phyloP scores from a whole-genome alignment of 2,329 filamentous ascomycete species.

The Aspergillus ibericus region DNA sequence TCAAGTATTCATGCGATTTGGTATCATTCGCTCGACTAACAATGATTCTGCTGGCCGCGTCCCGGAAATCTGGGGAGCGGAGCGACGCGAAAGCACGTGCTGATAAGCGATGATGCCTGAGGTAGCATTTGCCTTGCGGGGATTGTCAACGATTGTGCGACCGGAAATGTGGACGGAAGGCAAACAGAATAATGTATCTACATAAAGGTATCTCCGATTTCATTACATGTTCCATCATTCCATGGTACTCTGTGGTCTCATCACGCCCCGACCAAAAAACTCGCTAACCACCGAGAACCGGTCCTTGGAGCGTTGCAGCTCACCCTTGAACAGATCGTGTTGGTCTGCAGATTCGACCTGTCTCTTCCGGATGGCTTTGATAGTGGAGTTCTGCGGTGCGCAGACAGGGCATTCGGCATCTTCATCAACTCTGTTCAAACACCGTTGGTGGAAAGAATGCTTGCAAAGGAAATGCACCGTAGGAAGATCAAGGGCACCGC shows the following conservation, averaged over 20 bases:
- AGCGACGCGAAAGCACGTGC: slow-evolving; percentile 32
- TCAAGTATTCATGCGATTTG: not conserved
- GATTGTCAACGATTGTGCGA: not conserved
- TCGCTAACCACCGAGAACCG: slow-evolving; percentile 88
- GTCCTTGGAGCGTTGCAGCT: slow-evolving; percentile 74
- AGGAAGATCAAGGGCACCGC: slow-evolving; percentile 75
- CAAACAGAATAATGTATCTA: not conserved
- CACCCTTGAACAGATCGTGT: slow-evolving; percentile 85
- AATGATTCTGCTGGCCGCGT: slow-evolving; percentile 5
- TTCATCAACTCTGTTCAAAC: slow-evolving; percentile 67
- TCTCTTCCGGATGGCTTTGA: slow-evolving; percentile 79
- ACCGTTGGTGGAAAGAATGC: slow-evolving; percentile 93
- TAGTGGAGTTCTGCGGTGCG: slow-evolving; percentile 78
- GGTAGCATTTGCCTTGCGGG: not conserved
- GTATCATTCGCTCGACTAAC: not conserved
- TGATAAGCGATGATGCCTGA: slow-evolving; percentile 25
- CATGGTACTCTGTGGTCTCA: slow-evolving; percentile 54
- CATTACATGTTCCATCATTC: slow-evolving; percentile 23
- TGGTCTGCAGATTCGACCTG: slow-evolving; percentile 84
- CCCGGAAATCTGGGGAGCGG: not conserved
- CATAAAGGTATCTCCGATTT: slow-evolving; percentile 9
- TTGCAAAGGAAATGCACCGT: slow-evolving; percentile 96
- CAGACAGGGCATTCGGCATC: slow-evolving; percentile 84
- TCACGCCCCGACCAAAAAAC: slow-evolving; percentile 92
- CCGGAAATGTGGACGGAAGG: no score